These are phyloP conservation scores for Inga oerstediana DNA, from an alignment of 306 rosid species.

Conservation along the genomic window DNA sequence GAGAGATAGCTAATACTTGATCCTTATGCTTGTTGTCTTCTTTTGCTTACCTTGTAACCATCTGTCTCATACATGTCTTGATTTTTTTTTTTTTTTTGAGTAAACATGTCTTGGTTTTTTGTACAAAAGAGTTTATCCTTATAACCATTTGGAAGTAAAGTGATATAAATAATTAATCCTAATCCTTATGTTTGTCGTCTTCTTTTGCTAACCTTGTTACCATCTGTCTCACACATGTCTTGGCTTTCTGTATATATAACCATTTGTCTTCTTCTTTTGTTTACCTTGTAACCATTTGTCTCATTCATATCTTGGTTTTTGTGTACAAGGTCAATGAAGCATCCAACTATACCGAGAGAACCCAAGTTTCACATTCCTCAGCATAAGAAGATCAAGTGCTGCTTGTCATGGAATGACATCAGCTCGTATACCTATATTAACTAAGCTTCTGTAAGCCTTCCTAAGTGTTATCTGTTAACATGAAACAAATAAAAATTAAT, in stretches of 20 bases:
- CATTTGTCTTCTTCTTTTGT: neutral
- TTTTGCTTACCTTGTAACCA: neutral
- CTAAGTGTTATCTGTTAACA: slow-evolving; percentile 28
- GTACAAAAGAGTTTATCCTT: neutral
- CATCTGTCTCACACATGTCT: neutral
- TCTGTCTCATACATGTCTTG: neutral
- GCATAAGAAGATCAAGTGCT: slow-evolving; percentile 80
- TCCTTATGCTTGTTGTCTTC: neutral
- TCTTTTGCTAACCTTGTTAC: neutral
- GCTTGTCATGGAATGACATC: slow-evolving; percentile 68
- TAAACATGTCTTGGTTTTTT: neutral
- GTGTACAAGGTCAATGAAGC: slow-evolving; percentile 67
- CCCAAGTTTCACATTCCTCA: slow-evolving; percentile 74
- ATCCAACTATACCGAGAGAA: slow-evolving; percentile 79
- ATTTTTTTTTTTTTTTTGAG: too few relatives aligned
- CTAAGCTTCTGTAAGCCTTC: slow-evolving; percentile 24
- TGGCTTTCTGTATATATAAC: neutral
- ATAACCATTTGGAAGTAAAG: too few relatives aligned
- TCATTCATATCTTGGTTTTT: neutral
- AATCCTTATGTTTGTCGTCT: neutral
- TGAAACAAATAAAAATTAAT: slow-evolving; percentile 28
- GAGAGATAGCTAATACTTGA: neutral
- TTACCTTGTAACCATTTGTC: neutral
- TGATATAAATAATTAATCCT: neutral
- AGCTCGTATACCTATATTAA: slow-evolving; percentile 25